A percentile compares a stretch with the other conserved stretches of the same genome.
Evolutionary conservation across 495 filamentous ascomycete species (phyloP).

Genomic region (Chaetomium tenue): DNA sequence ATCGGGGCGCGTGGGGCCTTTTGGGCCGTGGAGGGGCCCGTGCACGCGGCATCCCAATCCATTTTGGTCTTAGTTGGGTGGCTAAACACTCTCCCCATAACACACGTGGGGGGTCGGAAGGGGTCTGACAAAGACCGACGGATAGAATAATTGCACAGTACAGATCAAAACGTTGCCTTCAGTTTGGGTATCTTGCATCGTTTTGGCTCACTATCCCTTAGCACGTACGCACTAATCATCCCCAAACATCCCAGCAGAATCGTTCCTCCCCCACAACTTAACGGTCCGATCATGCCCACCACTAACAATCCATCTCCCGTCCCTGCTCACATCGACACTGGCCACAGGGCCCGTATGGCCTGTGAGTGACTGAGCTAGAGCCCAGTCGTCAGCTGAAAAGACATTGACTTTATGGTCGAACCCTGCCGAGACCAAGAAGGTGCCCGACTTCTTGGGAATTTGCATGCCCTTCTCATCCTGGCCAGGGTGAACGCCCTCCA

Average conservation of each 20-base stretch:
- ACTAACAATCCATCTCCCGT: conserved; percentile 89
- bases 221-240: conserved; percentile 19
- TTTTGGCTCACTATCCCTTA: not conserved
- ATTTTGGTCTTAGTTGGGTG: not conserved
- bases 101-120: not conserved
- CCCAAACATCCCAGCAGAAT: conserved; percentile 53
- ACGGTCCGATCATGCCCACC: conserved; percentile 92
- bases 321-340: conserved; percentile 78
- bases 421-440: conserved; percentile 85
- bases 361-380: conserved; percentile 77
- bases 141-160: no score
- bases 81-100: not conserved
- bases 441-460: conserved; percentile 67
- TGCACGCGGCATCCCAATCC: conserved; percentile 15
- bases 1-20: conserved; percentile 14
- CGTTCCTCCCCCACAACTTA: conserved; percentile 93
- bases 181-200: conserved; percentile 5
- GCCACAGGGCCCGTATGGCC: conserved; percentile 91
- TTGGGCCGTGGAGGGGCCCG: conserved; percentile 8
- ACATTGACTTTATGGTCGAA: conserved; percentile 96
- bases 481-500: conserved; percentile 56
- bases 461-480: conserved; percentile 61
- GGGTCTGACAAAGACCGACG: no score
- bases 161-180: not conserved
- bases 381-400: conserved; percentile 96